These are phyloP conservation scores for Colletotrichum camelliae DNA, from an alignment of 2,329 filamentous ascomycete genomes.

Conservation along the genomic window DNA sequence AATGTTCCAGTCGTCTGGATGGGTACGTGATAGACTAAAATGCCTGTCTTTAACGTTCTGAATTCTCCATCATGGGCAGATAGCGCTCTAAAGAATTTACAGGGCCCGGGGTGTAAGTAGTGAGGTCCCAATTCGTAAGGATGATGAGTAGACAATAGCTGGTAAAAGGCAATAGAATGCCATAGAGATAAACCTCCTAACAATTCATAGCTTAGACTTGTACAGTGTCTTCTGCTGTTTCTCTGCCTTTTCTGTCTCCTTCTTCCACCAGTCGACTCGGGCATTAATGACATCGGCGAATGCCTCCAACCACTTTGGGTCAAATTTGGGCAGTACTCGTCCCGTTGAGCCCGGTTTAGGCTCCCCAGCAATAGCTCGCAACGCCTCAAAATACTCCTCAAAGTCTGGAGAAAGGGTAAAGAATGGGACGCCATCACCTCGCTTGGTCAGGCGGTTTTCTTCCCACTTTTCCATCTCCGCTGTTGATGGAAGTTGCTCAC, in stretches of 20 bases:
- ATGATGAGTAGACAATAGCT: no score
- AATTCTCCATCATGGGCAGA: no score
- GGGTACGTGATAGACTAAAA: no score
- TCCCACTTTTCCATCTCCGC: constrained; percentile 37
- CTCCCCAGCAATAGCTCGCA: constrained; percentile 45
- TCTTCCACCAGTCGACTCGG: not conserved
- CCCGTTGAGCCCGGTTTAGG: constrained; percentile 40
- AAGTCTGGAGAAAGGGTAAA: constrained; percentile 38
- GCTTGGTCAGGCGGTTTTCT: constrained; percentile 26
- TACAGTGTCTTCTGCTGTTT: not conserved
- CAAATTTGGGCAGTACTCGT: constrained; percentile 43
- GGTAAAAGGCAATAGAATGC: no score
- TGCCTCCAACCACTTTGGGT: constrained; percentile 40
- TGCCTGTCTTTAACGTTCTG: no score
- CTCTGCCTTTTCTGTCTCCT: not conserved
- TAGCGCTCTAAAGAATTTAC: no score
- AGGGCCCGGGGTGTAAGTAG: no score
- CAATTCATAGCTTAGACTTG: not conserved
- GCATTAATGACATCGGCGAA: not conserved
- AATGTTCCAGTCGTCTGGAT: no score
- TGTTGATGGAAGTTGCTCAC: constrained; percentile 28
- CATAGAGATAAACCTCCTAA: no score
- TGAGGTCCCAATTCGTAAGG: no score
- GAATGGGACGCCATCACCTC: constrained; percentile 34
- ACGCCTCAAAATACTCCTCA: constrained; percentile 40